Evolutionary conservation across 768 basidiomycete species (phyloP).

Genomic region (Mycena filopes): DNA sequence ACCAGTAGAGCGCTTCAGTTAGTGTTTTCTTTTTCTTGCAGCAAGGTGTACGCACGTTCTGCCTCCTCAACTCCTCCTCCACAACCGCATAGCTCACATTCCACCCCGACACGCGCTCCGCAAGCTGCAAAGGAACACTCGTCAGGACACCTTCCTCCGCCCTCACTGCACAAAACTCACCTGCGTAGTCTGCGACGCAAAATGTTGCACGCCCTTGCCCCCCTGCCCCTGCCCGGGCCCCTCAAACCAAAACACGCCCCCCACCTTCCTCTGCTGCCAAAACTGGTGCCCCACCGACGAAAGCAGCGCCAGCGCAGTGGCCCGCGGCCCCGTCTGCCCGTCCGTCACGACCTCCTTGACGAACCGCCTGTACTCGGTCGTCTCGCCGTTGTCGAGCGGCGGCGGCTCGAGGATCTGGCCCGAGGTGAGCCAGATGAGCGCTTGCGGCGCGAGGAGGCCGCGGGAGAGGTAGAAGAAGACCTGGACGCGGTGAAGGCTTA

Average conservation of each 20-base stretch:
- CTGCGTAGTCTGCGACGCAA: constrained; percentile 81
- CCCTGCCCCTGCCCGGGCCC: constrained; percentile 61
- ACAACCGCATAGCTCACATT: constrained; percentile 85
- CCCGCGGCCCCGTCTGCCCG: constrained; percentile 91
- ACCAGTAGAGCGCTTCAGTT: constrained; percentile 1
- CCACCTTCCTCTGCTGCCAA: constrained; percentile 84
- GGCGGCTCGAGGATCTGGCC: constrained; percentile 88
- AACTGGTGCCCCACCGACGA: constrained; percentile 81
- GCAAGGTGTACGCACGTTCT: constrained; percentile 78
- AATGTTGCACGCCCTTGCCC: constrained; percentile 73
- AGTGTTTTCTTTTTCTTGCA: constrained; percentile 12
- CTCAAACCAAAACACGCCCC: constrained; percentile 82
- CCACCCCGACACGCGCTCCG: constrained; percentile 91
- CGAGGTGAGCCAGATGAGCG: constrained; percentile 93
- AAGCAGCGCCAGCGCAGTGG: constrained; percentile 85
- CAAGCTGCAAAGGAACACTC: constrained; percentile 51
- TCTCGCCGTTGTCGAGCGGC: constrained; percentile 95
- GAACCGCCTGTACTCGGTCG: constrained; percentile 93
- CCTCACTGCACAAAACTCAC: background rate
- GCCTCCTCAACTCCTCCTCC: constrained; percentile 94
- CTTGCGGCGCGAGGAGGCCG: constrained; percentile 88
- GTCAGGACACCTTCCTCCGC: background rate
- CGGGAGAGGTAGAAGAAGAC: constrained; percentile 96
- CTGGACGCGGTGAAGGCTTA: constrained; percentile 3
- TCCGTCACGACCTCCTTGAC: constrained; percentile 97